Percentiles rank a stretch among this genome's conserved stretches.
phyloP scores from a whole-genome alignment of 1,284 basidiomycete genomes.

The Trichosporon sp. region DNA sequence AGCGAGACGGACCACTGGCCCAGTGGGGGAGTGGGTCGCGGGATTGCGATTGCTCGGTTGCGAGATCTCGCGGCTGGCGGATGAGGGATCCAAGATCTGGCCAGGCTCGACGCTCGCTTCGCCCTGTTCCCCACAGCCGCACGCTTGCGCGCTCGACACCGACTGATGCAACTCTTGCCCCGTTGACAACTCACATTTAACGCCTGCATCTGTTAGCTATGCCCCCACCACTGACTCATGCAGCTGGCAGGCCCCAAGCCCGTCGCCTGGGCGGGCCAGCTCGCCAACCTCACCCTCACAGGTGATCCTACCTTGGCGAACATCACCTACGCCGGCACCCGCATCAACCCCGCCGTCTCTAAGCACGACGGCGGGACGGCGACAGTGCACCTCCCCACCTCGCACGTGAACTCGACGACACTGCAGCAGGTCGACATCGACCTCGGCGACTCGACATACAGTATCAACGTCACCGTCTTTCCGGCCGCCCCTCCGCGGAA shows the following conservation, averaged over 20 bases:
- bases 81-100: background rate
- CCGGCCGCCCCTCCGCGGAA: background rate
- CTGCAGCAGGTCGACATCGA: background rate
- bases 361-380: background rate
- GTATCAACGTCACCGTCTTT: slow-evolving; percentile 6
- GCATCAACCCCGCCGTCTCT: background rate
- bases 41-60: background rate
- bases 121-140: background rate
- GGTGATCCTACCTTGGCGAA: background rate
- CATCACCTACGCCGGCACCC: background rate
- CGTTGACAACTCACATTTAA: background rate
- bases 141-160: background rate
- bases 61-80: background rate
- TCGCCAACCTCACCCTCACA: background rate
- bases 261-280: background rate
- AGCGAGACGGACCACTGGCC: background rate
- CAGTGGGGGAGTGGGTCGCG: background rate
- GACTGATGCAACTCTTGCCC: background rate
- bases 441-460: background rate
- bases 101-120: background rate
- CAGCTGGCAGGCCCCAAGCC: background rate
- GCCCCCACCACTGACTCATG: background rate
- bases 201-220: background rate
- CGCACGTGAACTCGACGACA: background rate
- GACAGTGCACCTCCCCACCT: background rate